phyloP scores from a whole-genome alignment of 805 yeast genomes.

The Yamadazyma laniorum region DNA sequence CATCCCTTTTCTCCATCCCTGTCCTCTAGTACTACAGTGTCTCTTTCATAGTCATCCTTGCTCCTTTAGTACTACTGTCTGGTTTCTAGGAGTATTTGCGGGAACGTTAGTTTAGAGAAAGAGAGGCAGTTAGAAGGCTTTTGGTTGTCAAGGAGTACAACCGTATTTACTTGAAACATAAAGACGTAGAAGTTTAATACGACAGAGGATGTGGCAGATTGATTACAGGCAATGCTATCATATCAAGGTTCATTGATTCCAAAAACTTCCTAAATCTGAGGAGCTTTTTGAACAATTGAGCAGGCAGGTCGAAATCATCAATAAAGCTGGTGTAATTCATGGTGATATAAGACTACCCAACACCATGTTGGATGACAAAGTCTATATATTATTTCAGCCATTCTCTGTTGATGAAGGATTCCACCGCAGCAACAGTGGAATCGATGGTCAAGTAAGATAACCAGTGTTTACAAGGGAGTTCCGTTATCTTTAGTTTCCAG shows the following conservation, averaged over 20 bases:
- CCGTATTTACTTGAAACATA: slow-evolving; percentile 1
- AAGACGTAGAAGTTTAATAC: slow-evolving; percentile 1
- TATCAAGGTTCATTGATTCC: slow-evolving; percentile 4
- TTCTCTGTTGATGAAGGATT: background rate
- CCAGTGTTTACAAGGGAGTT: background rate
- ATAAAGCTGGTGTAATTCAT: slow-evolving; percentile 2
- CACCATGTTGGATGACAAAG: background rate
- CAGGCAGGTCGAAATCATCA: slow-evolving; percentile 2
- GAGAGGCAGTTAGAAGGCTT: slow-evolving; percentile 2
- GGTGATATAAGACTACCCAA: slow-evolving; percentile 1
- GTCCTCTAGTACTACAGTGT: no score
- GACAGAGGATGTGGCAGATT: slow-evolving; percentile 1
- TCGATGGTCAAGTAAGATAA: background rate
- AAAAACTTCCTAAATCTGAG: background rate
- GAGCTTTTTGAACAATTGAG: background rate
- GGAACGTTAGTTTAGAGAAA: slow-evolving; percentile 2
- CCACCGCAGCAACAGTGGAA: background rate
- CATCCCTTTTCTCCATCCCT: no score
- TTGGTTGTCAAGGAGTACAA: slow-evolving; percentile 2
- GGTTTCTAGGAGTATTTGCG: background rate
- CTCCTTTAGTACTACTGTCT: no score
- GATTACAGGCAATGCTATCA: slow-evolving; percentile 1
- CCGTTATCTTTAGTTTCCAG: no score
- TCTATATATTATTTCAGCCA: slow-evolving; percentile 6
- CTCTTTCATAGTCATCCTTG: no score